Base-by-base conservation (phyloP, 768 basidiomycete genomes). In the Suillus spraguei region DNA sequence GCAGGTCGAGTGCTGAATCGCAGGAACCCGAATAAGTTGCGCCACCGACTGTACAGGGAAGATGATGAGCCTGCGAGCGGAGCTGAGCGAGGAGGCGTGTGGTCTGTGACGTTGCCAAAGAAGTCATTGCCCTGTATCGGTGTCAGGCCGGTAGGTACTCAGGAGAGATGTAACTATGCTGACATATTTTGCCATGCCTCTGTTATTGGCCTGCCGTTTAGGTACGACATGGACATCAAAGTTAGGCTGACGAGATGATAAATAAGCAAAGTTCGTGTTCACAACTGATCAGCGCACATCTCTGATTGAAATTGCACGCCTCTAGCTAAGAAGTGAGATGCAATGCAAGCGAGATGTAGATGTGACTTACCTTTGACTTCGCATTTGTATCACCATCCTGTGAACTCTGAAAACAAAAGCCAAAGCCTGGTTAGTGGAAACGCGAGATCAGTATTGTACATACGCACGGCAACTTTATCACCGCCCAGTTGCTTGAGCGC, bases 131-230 rank as follows among this genome's bases (percentile, higher is more conserved):
- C 52, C 52, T 35, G 52, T 35, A 35, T 53, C 6, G 6, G 20
- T 35, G 32, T 35, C 33, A 53, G 32, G 5, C 17, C 5, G 13
- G 11, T 13, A 53, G 20, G 20, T 33, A 3, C 10, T 53, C 32
- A n/a, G 20, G 4, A 33, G 32, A 53, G 10, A 53, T 53, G 32
- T 11, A 53, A 33, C 20, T n/a, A 33, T 11, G 10, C 52, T 53
- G 20, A 53, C 52, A 53, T 53, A 53, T 53, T 11, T 53, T 53
- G 52, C 20, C 32, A 33, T 53, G 52, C 52, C 52, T 53, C 17
- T 32, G 32, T 33, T 53, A 2, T 53, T 53, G 5, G 32, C 32
- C 52, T 33, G 52, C 32, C 32, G 52, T 32, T 20, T 33, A 13
- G 20, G 4, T 50, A 32, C 14, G 14, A 50, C 10, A 33, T 50